phyloP scores from a whole-genome alignment of 2,329 filamentous ascomycete species.

The Penicillium hesseltinei region DNA sequence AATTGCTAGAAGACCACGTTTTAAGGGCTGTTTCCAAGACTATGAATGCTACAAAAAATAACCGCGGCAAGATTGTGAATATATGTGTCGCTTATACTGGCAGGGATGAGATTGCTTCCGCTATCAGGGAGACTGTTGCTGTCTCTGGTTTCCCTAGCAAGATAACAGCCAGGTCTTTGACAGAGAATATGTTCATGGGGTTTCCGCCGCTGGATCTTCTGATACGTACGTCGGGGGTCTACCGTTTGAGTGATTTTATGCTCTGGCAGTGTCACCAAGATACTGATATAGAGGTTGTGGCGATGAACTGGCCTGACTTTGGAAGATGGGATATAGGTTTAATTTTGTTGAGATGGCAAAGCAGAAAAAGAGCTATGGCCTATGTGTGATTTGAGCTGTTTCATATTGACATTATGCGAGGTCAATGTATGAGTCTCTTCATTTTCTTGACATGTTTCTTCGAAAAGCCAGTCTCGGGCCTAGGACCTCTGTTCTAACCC shows the following conservation, averaged over 20 bases:
- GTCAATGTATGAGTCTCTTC: not conserved
- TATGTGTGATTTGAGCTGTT: not conserved
- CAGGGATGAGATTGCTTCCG: not conserved
- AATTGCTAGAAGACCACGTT: not conserved
- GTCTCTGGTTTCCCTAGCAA: not conserved
- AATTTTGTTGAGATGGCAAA: constrained; percentile 1
- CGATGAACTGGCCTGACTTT: not conserved
- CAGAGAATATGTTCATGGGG: not conserved
- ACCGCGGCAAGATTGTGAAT: not conserved
- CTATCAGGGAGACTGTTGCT: not conserved
- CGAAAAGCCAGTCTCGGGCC: not conserved
- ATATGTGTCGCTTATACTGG: not conserved
- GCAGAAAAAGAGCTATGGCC: not conserved
- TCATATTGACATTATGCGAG: not conserved
- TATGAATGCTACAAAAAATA: not conserved
- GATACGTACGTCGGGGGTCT: not conserved
- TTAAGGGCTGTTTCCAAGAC: not conserved
- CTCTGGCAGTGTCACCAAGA: constrained; percentile 2
- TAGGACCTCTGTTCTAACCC: not conserved
- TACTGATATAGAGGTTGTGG: constrained; percentile 1
- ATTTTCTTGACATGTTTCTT: not conserved
- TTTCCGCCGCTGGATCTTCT: not conserved
- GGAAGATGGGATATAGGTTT: not conserved
- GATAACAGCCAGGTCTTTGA: not conserved
- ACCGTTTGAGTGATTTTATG: not conserved